Base-by-base conservation (phyloP, 1,284 basidiomycete genomes). In the Termitomyces sp. region DNA sequence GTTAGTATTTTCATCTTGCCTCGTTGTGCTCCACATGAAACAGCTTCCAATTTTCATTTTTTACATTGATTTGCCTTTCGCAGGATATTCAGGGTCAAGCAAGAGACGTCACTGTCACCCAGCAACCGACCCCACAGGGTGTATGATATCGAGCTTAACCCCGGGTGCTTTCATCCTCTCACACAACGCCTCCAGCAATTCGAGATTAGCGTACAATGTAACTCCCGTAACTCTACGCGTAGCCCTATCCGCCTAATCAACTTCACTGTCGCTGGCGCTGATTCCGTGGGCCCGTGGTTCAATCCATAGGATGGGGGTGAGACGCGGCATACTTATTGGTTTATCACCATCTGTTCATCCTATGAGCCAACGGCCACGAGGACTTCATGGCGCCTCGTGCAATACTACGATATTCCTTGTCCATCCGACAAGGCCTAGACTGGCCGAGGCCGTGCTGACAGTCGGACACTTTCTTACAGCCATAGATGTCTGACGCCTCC, bases 51-150 rank as follows among this genome's bases (percentile, higher is more conserved):
- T 19, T 38, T n/a, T 39, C 12, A 26, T 38, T 17, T 17, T 21
- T 48, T 13, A 28, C 10, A 28, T 39, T 48, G n/a, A 43, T 48
- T 50, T 43, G 34, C 41, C 10, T 33, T 39, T 51, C 45, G 31
- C 34, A 79, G 78, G 78, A 80, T 51, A 65, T 72, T 52, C 73
- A 76, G 66, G 77, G 76, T 34, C 74, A 75, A 56, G 70, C 73
- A 40, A 68, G 76, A 58, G 76, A 78, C 54, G 67, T 74, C 19
- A 68, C 68, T 54, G 69, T 78, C 33, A 75, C 79, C 50, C 72
- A 74, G 61, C 78, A 80, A 58, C 78, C 77, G 40, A 80, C 78
- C 26, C 78, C 78, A 6, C 77, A 79, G 60, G 78, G 78, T 24
- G 77, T 77, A 56, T 79, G 65, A 67, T 34, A 21, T 52, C 17